phyloP scores from a whole-genome alignment of 1,284 basidiomycete species.

The Apiotrichum brassicae region DNA sequence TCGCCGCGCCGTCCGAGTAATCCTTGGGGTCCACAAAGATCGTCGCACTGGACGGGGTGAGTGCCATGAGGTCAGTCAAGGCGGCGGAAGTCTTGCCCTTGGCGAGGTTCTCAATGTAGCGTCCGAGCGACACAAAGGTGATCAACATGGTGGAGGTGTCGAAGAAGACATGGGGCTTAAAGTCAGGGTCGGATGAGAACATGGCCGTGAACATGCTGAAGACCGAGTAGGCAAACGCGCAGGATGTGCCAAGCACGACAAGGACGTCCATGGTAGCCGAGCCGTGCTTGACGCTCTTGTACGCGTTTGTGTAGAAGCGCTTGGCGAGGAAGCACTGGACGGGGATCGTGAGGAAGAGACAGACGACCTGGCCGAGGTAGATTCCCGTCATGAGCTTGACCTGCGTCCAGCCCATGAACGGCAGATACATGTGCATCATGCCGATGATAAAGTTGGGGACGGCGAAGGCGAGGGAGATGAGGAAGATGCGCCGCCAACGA shows the following conservation, averaged over 20 bases:
- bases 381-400: slow-evolving; percentile 56
- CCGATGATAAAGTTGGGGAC: slow-evolving; percentile 86
- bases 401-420: slow-evolving; percentile 45
- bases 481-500: slow-evolving; percentile 79
- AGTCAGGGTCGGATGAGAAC: slow-evolving; percentile 54
- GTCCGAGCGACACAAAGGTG: slow-evolving; percentile 91
- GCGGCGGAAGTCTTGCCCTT: slow-evolving; percentile 97
- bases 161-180: slow-evolving; percentile 86
- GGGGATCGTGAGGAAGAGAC: slow-evolving; percentile 77
- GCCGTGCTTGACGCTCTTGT: slow-evolving; percentile 81
- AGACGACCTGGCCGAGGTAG: slow-evolving; percentile 77
- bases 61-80: slow-evolving; percentile 89
- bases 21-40: slow-evolving; percentile 63
- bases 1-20: slow-evolving; percentile 62
- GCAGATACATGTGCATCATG: slow-evolving; percentile 69
- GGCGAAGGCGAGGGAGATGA: slow-evolving; percentile 70
- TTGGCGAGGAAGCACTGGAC: slow-evolving; percentile 87
- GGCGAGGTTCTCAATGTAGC: slow-evolving; percentile 92
- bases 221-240: slow-evolving; percentile 87
- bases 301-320: slow-evolving; percentile 83
- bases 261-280: slow-evolving; percentile 88
- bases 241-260: slow-evolving; percentile 88
- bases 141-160: slow-evolving; percentile 99
- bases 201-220: slow-evolving; percentile 62
- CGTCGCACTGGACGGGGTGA: slow-evolving; percentile 88